Percentiles rank a stretch among this genome's conserved stretches.
phyloP scores from a whole-genome alignment of 257 asterid genomes.

The Solanum arcanum region DNA sequence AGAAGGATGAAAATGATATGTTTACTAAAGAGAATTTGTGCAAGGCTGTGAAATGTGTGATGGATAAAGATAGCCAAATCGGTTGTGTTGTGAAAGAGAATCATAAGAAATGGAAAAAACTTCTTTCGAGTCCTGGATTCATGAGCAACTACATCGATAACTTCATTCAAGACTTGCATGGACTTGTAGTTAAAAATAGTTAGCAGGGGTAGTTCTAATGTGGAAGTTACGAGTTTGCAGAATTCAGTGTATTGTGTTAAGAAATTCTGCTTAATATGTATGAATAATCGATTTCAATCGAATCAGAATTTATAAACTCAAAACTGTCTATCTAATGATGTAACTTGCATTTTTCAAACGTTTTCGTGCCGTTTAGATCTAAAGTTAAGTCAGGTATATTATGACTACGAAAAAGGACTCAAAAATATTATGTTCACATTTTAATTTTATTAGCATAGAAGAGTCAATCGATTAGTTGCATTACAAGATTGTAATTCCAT shows the following conservation, averaged over 20 bases:
- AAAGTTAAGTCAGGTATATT: too few species aligned
- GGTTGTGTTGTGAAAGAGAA: conserved; percentile 17
- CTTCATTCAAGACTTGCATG: not conserved
- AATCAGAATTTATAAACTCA: not conserved
- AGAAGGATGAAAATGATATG: conserved; percentile 21
- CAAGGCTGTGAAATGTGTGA: conserved; percentile 12
- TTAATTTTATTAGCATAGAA: too few species aligned
- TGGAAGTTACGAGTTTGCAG: too few species aligned
- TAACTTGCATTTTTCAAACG: not conserved
- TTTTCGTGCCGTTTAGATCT: too few species aligned
- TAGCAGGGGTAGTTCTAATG: not conserved
- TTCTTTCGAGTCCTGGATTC: not conserved
- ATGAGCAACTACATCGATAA: conserved; percentile 9
- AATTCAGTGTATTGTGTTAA: too few species aligned
- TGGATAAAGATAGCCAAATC: conserved; percentile 11
- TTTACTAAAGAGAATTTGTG: conserved; percentile 22
- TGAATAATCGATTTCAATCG: not conserved
- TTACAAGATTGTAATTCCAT: not conserved
- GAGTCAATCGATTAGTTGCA: too few species aligned
- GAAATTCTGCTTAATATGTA: not conserved
- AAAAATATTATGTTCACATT: too few species aligned
- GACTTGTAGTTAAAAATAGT: not conserved
- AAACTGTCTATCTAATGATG: too few species aligned
- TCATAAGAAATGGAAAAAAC: conserved; percentile 13
- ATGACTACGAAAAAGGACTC: too few species aligned